Evolutionary conservation across 2,329 filamentous ascomycete genomes (phyloP), one percentile per base, ranked within the genome.

Genomic region (Scytalidium sp.): DNA sequence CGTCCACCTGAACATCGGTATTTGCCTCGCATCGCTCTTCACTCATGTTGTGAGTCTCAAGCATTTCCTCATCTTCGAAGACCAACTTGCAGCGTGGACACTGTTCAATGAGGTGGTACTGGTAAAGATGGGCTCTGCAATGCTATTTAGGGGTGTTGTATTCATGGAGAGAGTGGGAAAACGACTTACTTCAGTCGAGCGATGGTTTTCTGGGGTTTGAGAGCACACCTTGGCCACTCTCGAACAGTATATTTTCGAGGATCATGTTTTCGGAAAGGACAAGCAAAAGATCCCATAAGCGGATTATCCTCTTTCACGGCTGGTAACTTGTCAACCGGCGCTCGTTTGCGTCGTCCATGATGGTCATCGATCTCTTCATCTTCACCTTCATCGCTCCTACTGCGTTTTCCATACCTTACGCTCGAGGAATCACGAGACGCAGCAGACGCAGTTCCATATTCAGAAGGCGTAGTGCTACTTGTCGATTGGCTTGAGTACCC

Each of bases 231-330:
- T 2, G 66, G 59, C 39, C 43, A 51, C 5, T 27, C 19, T n/a
- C 62, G 57, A 21, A 63, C 60, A 36, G 60, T 63, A 48, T 70
- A 71, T 19, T 63, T 63, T 7, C 60, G 56, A 0, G 66, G 67
- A 45, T 70, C 67, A 43, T 69, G 65, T 51, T 72, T 72, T 58
- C 63, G 70, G 47, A 66, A 73, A 0, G 70, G 70, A 46, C 70
- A 73, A 3, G 69, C 69, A 27, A 70, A 53, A n/a, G n/a, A n/a
- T n/a, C n/a, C n/a, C n/a, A n/a, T n/a, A 3, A 15, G 40, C 17
- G 15, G 19, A 15, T 43, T 7, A 9, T 23, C 25, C 19, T n/a
- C 32, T 17, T 8, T 11, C 3, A 22, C 19, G 20, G 19, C 17
- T 46, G 17, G 13, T 19, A 17, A 32, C 13, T 17, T n/a, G 20